Evolutionary conservation across 768 basidiomycete species (phyloP), one percentile per base, ranked within the genome.

Genomic region (Lactarius akahatsu): DNA sequence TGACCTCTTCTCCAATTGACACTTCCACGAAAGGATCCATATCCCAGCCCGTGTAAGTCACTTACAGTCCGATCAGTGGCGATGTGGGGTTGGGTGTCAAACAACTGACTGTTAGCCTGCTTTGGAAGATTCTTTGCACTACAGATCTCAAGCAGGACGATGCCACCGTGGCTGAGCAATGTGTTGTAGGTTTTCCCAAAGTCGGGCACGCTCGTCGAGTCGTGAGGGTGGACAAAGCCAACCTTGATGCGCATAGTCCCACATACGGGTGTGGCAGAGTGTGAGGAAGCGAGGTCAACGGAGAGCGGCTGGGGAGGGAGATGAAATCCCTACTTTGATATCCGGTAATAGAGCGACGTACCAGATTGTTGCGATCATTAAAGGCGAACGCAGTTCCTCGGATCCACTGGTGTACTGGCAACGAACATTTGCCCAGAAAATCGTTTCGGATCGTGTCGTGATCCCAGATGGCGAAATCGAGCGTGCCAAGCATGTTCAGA

Each of bases 61-160:
- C 41, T 41, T 41, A 2, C 6, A 1, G 16, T 41, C 5, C 15
- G 41, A 41, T 41, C 41, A 41, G 41, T 0, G 16, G 41, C 16
- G 16, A 41, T 41, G 16, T 41, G 41, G 41, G 16, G 16, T 41
- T 41, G 41, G 41, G 6, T 6, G 16, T 41, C 16, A 18, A 41
- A 41, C 5, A 18, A 41, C 41, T 41, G 6, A 41, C 41, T 94
- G 4, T 83, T 85, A 0, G 71, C 6, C 16, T 16, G 6, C 15
- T 41, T 41, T 88, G 0, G 73, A 61, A 0, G 83, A 87, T 61
- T 92, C 90, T 63, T 41, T 41, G 41, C 41, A 7, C 16, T 1
- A 18, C 6, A 18, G 41, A 18, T 18, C 16, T 41, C 41, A 18
- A 41, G 41, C 15, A 41, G 15, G 41, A 41, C 16, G 41, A 41